Conservation (phyloP, 805 yeast species). For the Blastobotrys muscicola region DNA sequence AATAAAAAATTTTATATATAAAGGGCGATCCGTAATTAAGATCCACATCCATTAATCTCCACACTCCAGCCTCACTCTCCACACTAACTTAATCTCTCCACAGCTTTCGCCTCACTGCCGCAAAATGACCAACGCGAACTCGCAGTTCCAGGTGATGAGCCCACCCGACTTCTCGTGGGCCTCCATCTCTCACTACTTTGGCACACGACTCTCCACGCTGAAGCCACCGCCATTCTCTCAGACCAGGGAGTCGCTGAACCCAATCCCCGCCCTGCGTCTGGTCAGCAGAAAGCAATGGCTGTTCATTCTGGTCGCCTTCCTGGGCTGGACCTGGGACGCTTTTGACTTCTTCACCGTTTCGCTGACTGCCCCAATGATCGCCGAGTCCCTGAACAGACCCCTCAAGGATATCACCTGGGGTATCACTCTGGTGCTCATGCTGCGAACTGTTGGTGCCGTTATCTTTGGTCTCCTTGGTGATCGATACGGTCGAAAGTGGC, state of each 20-base stretch:
- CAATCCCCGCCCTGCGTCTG: slow-evolving; percentile 45
- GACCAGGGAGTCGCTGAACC: slow-evolving; percentile 36
- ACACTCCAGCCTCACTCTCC: no score
- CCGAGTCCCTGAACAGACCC: slow-evolving; percentile 36
- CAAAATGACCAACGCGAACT: not conserved
- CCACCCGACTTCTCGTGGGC: slow-evolving; percentile 19
- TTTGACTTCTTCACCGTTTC: slow-evolving; percentile 61
- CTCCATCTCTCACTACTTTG: slow-evolving; percentile 23
- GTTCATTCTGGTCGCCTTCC: slow-evolving; percentile 48
- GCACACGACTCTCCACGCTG: slow-evolving; percentile 25
- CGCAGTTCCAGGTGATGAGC: not conserved
- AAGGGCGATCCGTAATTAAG: no score
- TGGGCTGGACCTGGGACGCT: slow-evolving; percentile 66
- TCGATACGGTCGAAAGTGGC: slow-evolving; percentile 58
- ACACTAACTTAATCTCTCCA: no score
- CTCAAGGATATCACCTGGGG: slow-evolving; percentile 60
- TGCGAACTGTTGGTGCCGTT: slow-evolving; percentile 62
- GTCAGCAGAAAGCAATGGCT: slow-evolving; percentile 51
- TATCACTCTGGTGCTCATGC: slow-evolving; percentile 60
- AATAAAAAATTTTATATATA: no score
- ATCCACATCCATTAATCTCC: no score
- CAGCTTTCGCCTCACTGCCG: no score
- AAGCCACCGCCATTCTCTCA: slow-evolving; percentile 20
- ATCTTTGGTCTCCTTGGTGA: slow-evolving; percentile 56
- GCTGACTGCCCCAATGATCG: slow-evolving; percentile 43